Evolutionary conservation across 495 filamentous ascomycete genomes (phyloP).

Genomic region (Penicillium herquei): DNA sequence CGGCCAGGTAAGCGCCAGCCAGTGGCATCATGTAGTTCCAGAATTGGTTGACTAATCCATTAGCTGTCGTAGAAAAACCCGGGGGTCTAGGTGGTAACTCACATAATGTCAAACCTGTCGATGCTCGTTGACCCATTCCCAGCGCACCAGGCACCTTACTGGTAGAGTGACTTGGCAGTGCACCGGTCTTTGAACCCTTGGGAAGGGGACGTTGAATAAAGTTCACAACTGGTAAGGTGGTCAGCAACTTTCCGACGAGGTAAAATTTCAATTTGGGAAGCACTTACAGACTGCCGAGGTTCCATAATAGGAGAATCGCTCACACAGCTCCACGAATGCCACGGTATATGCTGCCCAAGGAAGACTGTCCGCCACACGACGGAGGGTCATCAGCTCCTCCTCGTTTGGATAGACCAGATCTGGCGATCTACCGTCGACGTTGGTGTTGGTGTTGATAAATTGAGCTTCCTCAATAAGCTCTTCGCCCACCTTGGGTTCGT

Average conservation of each 20-base stretch:
- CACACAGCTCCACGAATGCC: slow-evolving; percentile 72
- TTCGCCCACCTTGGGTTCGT: too few relatives aligned
- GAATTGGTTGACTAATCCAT: slow-evolving; percentile 63
- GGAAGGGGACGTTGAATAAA: slow-evolving; percentile 70
- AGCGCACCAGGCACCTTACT: slow-evolving; percentile 71
- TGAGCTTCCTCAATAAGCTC: too few relatives aligned
- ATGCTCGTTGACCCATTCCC: slow-evolving; percentile 63
- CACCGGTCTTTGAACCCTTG: slow-evolving; percentile 57
- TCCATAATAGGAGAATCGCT: slow-evolving; percentile 80
- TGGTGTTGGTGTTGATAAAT: too few relatives aligned
- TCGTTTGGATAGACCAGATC: slow-evolving; percentile 48
- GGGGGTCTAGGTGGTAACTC: slow-evolving; percentile 4
- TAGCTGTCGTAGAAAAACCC: not conserved
- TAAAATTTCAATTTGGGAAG: not conserved
- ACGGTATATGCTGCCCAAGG: slow-evolving; percentile 66
- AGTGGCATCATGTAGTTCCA: slow-evolving; percentile 74
- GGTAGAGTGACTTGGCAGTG: too few relatives aligned
- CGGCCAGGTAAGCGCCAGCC: slow-evolving; percentile 67
- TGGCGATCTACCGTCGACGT: too few relatives aligned
- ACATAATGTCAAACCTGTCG: slow-evolving; percentile 58
- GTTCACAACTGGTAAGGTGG: slow-evolving; percentile 45
- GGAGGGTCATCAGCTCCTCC: slow-evolving; percentile 58
- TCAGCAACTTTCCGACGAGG: not conserved
- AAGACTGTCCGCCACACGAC: slow-evolving; percentile 63
- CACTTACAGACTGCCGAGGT: slow-evolving; percentile 66